Evolutionary conservation across 1,284 basidiomycete genomes (phyloP), one percentile per base, ranked within the genome.

Genomic region (Fomes fomentarius): DNA sequence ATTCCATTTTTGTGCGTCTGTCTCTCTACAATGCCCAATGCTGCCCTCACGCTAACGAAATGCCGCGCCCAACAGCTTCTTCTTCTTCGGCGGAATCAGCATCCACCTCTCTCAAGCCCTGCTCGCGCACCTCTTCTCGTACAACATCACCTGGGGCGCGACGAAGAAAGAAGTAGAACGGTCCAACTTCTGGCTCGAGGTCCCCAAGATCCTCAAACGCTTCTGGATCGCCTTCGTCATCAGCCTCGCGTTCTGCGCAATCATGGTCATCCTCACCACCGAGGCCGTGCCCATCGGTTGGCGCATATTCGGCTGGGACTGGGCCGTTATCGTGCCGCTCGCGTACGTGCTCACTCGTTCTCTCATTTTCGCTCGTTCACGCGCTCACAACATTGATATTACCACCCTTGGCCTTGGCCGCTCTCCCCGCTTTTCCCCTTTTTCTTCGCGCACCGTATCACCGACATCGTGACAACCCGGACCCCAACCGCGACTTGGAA

Each of bases 101-200:
- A 81, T 91, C 48, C 90, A 91, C 58, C 80, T 94, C 35, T 78
- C 84, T 3, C 78, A 82, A 31, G 89, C 92, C 0, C 75, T 94
- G 19, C 76, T 92, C n/a, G 84, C 90, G 0, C 93, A 95, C 68
- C 57, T 92, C 50, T 85, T 93, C 70, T 90, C 89, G 2, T 91
- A 91, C 72, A 85, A 94, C 71, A 94, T 94, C 76, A 83, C 80
- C 10, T 93, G 89, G 89, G 82, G 81, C 12, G 87, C 87, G 21
- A 90, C 88, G 2, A 86, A 82, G 69, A 91, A 91, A 76, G 90
- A 92, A 67, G 88, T 90, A 48, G 85, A 91, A 69, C 78, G 83
- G 48, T 90, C 85, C 14, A 93, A 94, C 70, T 94, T 94, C 76
- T 94, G 91, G 83, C 82, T 88, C 48, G 93, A 95, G 69, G 85